Conservation (phyloP, 83 land plant genomes). For the Picea abies region DNA sequence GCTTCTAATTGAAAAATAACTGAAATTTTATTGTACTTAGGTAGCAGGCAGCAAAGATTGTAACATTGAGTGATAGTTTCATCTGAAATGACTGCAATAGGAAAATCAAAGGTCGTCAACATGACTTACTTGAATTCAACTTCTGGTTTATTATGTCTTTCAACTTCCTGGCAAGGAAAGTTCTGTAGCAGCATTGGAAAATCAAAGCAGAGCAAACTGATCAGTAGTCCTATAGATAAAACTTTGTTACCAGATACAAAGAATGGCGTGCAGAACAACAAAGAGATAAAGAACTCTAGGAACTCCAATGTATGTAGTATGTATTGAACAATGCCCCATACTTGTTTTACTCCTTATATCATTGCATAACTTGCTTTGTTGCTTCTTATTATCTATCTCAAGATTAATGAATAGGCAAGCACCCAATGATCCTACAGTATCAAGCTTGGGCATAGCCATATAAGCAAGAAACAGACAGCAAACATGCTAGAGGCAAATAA, state of each 20-base stretch:
- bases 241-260: not conserved
- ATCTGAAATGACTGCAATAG: not conserved
- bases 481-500: not conserved
- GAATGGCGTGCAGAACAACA: not conserved
- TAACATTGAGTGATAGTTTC: not conserved
- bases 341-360: too few relatives aligned
- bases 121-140: slow-evolving; percentile 89
- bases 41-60: not conserved
- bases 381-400: not conserved
- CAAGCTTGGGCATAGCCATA: not conserved
- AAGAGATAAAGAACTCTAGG: not conserved
- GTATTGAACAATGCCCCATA: not conserved
- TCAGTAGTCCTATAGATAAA: not conserved
- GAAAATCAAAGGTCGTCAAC: not conserved
- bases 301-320: not conserved
- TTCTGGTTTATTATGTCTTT: slow-evolving; percentile 97
- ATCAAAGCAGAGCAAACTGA: not conserved
- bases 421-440: not conserved
- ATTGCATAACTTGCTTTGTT: too few relatives aligned
- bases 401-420: not conserved
- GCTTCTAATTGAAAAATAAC: not conserved
- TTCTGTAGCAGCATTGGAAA: slow-evolving; percentile 53
- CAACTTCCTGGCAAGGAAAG: slow-evolving; percentile 98
- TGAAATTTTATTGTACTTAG: not conserved
- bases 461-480: not conserved